Base-by-base conservation (phyloP, 495 filamentous ascomycete species). In the Aspergillus bertholletiae region DNA sequence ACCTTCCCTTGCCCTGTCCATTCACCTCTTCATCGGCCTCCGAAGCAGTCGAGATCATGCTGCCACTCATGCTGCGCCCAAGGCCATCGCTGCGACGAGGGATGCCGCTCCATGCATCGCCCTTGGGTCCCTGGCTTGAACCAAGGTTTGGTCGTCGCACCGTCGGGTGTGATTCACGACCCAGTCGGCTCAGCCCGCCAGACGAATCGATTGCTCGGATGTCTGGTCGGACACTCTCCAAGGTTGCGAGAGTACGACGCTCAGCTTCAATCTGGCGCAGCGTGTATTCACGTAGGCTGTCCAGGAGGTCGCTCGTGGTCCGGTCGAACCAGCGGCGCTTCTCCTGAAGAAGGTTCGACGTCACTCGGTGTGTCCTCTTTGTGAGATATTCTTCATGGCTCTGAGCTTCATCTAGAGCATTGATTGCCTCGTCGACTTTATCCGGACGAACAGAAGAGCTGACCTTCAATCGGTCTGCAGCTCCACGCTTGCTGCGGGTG, bases 51-150 rank as follows among this genome's bases (percentile, higher is more conserved):
- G 68, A 65, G 12, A 74, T 68, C 35, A 90, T 81, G 61, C 84
- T 86, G 32, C 88, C 88, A 62, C 86, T 90, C 57, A 91, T 80
- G 66, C 85, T 89, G 57, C 93, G 79, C 54, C 83, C 85, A 48
- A 89, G 67, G n/a, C 81, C 86, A 63, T 92, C 90, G 32, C 80
- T 78, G 57, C 92, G 80, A 56, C 94, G 83, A 18, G 91, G 89
- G 27, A 96, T 90, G 28, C 95, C 95, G 62, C 90, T 96, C 94
- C 94, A 98, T 8, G 95, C 88, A 67, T 98, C 94, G 5, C 95
- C 94, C 72, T 92, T 91, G 13, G 94, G 92, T 2, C 95, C 95
- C 70, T 98, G 94, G 62, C 87, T 92, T 6, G 88, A 86, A 3
- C 87, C 84, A 40, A 96, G 66, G 64, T 88, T 96, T 20, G 88